These are phyloP conservation scores for Cicer yamashitae DNA, from an alignment of 306 rosid species.

Conservation along the genomic window DNA sequence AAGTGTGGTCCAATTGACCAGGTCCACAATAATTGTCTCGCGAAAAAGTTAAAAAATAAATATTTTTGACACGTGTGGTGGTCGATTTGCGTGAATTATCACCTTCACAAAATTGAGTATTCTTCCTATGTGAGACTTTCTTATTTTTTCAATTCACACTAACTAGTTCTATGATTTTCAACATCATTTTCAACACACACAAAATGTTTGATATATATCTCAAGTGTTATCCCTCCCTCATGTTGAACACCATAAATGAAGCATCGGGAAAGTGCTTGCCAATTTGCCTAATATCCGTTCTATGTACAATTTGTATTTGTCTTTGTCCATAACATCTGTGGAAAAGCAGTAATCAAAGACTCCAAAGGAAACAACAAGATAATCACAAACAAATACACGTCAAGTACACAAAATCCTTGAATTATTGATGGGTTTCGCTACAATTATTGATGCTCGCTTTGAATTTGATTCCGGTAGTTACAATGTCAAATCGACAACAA, in stretches of 20 bases:
- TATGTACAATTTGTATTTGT: constrained; percentile 69
- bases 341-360: constrained; percentile 99
- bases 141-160: no score
- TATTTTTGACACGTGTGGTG: no score
- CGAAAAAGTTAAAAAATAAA: no score
- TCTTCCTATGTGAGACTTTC: no score
- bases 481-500: no score
- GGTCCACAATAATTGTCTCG: no score
- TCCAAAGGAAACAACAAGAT: constrained; percentile 51
- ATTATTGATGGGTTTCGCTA: constrained; percentile 2
- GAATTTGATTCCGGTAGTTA: no score
- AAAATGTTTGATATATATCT: constrained; percentile 71
- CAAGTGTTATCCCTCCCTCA: constrained; percentile 84
- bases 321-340: constrained; percentile 79
- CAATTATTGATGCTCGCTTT: no score
- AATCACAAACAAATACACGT: constrained; percentile 34
- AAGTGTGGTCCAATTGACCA: no score
- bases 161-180: no score
- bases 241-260: constrained; percentile 93
- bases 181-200: constrained; percentile 25
- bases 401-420: constrained; percentile 31
- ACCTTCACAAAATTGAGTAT: no score
- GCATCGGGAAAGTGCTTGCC: constrained; percentile 79
- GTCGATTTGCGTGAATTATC: no score
- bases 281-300: constrained; percentile 74